A percentile compares a stretch with the other conserved stretches of the same genome.
Conservation (phyloP, 495 filamentous ascomycete species). For the Aspergillus ostianus region DNA sequence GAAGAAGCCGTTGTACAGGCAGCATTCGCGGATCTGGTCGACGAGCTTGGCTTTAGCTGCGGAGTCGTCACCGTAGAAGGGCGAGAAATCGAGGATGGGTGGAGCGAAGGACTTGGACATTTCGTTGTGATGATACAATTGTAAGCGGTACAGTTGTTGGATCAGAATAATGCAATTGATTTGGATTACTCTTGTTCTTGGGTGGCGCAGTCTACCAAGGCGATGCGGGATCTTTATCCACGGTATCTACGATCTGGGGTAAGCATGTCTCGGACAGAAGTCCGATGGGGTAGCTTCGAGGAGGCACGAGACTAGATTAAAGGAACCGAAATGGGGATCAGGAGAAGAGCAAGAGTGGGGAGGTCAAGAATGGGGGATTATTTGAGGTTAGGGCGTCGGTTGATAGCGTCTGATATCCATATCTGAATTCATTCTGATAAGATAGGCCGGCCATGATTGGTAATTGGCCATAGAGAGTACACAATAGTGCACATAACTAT, state of each 20-base stretch:
- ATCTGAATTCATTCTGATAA: too few species aligned
- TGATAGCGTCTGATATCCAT: too few species aligned
- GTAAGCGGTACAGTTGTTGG: not conserved
- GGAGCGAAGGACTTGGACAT: constrained; percentile 27
- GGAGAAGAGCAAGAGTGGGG: too few species aligned
- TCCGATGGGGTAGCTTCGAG: not conserved
- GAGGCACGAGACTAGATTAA: too few species aligned
- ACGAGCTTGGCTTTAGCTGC: constrained; percentile 32
- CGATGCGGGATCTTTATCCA: too few species aligned
- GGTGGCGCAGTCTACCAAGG: not conserved
- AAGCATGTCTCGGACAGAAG: constrained; percentile 5
- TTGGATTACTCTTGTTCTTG: constrained; percentile 1
- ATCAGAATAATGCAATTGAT: not conserved
- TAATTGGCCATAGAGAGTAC: too few species aligned
- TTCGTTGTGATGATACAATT: not conserved
- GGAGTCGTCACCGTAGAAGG: constrained; percentile 31
- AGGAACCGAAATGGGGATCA: too few species aligned
- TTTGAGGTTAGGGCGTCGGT: too few species aligned
- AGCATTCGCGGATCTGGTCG: constrained; percentile 30
- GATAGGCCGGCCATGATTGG: too few species aligned
- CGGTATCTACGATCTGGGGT: not conserved
- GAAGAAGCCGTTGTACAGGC: constrained; percentile 50
- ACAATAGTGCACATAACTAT: too few species aligned
- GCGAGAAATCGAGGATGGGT: constrained; percentile 37
- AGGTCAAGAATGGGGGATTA: too few species aligned